Evolutionary conservation across 2,329 filamentous ascomycete genomes (phyloP), one percentile per base, ranked within the genome.

Genomic region (Phoma herbarum): DNA sequence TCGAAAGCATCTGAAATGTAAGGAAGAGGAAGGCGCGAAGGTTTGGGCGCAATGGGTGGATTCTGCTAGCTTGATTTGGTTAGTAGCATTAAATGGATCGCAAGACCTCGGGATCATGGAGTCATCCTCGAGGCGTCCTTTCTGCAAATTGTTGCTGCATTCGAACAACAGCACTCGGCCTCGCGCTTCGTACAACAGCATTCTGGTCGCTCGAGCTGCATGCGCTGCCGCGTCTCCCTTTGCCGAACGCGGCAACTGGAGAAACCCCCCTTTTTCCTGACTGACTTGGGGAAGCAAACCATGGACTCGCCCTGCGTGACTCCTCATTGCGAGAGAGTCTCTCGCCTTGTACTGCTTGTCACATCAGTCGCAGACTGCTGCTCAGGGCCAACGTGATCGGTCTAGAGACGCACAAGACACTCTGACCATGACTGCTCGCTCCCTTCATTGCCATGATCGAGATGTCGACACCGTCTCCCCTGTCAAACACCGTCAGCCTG

Each of bases 181-280:
- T 56, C 14, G 46, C 39, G 29, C n/a, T 45, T 50, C 47, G 47
- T 46, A 51, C 53, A 57, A 51, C 29, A 33, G 14, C 9, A 4
- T 23, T 8, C 37, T 37, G 5, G n/a, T 37, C 7, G 33, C 33
- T 37, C 14, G 7, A 18, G 5, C 8, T 18, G 33, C 16, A 18
- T 5, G n/a, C n/a, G n/a, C 26, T 9, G 26, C 26, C 9, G 26
- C 26, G 26, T 9, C 26, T 28, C 26, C 26, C 4, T 28, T 28
- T 9, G 26, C 9, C 26, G 26, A 28, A 28, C 4, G 26, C 33
- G 4, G n/a, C 33, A 37, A 37, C n/a, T 18, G 8, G n/a, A n/a
- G n/a, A 8, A 9, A 18, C n/a, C 7, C 7, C 12, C 31, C 12
- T 7, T 9, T 5, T 10, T 37, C 33, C n/a, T 9, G 18, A 6